These are phyloP conservation scores for Suhomyces tanzawaensis DNA, from an alignment of 805 yeast genomes.

Conservation along the genomic window DNA sequence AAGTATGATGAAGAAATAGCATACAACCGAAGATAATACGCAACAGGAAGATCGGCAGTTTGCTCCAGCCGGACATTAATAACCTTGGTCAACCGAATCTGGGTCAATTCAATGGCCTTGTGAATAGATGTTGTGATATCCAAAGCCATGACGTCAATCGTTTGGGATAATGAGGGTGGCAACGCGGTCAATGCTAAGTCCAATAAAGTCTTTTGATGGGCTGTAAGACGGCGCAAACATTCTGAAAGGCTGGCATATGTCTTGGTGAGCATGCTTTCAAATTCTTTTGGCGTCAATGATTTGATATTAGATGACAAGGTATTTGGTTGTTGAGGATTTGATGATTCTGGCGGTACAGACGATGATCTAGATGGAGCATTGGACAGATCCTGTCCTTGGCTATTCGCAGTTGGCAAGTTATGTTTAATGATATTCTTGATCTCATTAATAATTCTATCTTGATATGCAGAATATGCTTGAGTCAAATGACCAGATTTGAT, in stretches of 20 bases:
- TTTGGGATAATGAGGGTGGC: conserved; percentile 19
- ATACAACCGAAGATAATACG: conserved; percentile 66
- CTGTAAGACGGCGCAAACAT: conserved; percentile 66
- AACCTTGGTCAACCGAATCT: conserved; percentile 73
- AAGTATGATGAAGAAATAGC: conserved; percentile 66
- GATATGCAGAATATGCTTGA: conserved; percentile 61
- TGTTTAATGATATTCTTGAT: conserved; percentile 68
- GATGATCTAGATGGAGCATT: conserved; percentile 28
- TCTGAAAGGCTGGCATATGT: conserved; percentile 67
- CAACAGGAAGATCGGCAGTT: conserved; percentile 53
- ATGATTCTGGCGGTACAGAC: conserved; percentile 23
- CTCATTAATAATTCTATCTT: conserved; percentile 66
- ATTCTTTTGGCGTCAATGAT: conserved; percentile 69
- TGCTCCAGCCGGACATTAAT: conserved; percentile 75
- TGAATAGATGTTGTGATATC: conserved; percentile 67
- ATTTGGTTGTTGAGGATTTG: conserved; percentile 7
- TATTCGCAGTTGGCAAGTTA: conserved; percentile 49
- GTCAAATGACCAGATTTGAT: conserved; percentile 59
- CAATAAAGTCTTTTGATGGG: conserved; percentile 75
- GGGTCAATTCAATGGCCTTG: conserved; percentile 67
- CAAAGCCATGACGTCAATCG: conserved; percentile 50
- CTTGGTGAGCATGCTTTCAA: conserved; percentile 62
- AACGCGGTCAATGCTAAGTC: conserved; percentile 55
- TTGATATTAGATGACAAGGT: conserved; percentile 47
- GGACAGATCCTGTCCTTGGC: conserved; percentile 17